Evolutionary conservation across 2,329 filamentous ascomycete genomes (phyloP).

Genomic region (Ascosphaera apis): DNA sequence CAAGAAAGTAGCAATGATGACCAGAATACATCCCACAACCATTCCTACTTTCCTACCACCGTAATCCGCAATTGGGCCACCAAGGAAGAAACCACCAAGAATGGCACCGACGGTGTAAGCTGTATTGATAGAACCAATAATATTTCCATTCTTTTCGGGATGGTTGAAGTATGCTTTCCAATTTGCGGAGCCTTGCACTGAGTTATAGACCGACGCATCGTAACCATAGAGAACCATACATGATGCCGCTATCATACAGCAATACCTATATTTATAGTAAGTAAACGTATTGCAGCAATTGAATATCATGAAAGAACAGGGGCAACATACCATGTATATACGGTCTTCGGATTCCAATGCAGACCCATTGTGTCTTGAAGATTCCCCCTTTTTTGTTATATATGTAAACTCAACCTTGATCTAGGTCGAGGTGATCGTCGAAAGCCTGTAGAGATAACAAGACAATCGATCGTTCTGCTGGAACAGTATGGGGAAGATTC

Average conservation of each 20-base stretch:
- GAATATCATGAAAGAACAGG: background rate
- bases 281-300: background rate
- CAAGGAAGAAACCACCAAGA: conserved; percentile 45
- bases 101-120: conserved; percentile 50
- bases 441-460: no score
- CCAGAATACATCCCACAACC: conserved; percentile 38
- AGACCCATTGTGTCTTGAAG: no score
- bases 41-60: conserved; percentile 42
- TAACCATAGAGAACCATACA: conserved; percentile 58
- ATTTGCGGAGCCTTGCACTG: conserved; percentile 42
- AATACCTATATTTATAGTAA: conserved; percentile 32
- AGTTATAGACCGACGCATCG: conserved; percentile 52
- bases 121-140: conserved; percentile 38
- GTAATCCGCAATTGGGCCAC: conserved; percentile 38
- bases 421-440: no score
- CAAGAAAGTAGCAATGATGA: conserved; percentile 45
- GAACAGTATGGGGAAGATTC: no score
- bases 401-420: no score
- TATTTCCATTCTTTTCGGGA: conserved; percentile 12
- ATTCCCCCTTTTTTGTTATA: no score
- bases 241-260: conserved; percentile 44
- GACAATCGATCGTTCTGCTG: no score
- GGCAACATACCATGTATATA: background rate
- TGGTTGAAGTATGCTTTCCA: conserved; percentile 42
- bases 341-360: background rate